Evolutionary conservation across 2,329 filamentous ascomycete species (phyloP).

Genomic region (Tolypocladium tropicale): DNA sequence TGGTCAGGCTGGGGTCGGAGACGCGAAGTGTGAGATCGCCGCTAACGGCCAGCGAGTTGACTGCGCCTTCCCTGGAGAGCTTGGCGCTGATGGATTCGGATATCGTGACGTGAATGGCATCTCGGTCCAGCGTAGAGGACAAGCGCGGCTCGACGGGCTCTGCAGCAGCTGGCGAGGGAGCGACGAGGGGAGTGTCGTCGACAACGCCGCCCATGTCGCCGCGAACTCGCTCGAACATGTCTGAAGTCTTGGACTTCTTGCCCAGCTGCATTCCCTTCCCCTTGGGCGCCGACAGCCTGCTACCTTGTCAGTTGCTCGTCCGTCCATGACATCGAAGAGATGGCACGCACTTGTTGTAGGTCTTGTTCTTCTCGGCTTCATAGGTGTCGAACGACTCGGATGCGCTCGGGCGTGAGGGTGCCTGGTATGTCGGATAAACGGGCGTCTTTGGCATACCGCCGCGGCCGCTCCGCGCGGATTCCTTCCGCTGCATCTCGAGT

Average conservation of each 20-base stretch:
- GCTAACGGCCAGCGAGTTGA: slow-evolving; percentile 81
- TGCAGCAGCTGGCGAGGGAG: slow-evolving; percentile 40
- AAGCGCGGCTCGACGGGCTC: slow-evolving; percentile 43
- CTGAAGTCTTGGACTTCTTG: slow-evolving; percentile 96
- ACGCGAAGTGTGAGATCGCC: slow-evolving; percentile 90
- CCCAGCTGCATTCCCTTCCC: slow-evolving; percentile 98
- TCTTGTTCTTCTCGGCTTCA: slow-evolving; percentile 95
- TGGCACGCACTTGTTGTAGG: slow-evolving; percentile 59
- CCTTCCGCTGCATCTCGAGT: slow-evolving; percentile 96
- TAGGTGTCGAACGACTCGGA: slow-evolving; percentile 86
- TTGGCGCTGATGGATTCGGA: slow-evolving; percentile 86
- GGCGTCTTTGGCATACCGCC: slow-evolving; percentile 60
- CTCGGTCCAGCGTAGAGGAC: slow-evolving; percentile 63
- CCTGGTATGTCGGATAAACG: slow-evolving; percentile 80
- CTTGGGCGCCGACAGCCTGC: slow-evolving; percentile 51
- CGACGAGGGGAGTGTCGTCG: slow-evolving; percentile 66
- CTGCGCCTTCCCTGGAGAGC: slow-evolving; percentile 74
- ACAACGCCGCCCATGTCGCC: slow-evolving; percentile 82
- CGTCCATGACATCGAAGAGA: background rate
- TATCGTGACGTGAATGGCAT: slow-evolving; percentile 80
- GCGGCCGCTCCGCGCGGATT: slow-evolving; percentile 70
- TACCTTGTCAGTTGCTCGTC: background rate
- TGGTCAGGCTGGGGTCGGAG: slow-evolving; percentile 77
- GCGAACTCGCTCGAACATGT: slow-evolving; percentile 93
- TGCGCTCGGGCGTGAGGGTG: slow-evolving; percentile 62